Percentiles rank a stretch among this genome's conserved stretches.
phyloP scores from a whole-genome alignment of 768 basidiomycete species.

The Sporobolomyces roseus region DNA sequence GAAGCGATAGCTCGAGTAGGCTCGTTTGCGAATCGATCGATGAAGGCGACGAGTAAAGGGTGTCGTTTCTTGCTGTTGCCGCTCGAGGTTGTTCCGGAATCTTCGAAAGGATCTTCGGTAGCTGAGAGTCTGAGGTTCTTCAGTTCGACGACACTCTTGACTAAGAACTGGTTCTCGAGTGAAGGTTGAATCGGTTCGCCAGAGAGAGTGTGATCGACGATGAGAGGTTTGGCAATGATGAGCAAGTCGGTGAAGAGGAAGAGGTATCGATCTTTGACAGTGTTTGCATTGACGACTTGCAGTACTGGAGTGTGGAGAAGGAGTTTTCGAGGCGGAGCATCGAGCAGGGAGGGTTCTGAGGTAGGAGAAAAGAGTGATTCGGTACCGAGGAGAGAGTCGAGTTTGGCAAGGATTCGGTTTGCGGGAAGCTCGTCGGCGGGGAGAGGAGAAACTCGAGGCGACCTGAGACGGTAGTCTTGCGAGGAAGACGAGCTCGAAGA shows the following conservation, averaged over 20 bases:
- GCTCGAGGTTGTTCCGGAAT: background rate
- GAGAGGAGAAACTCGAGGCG: constrained; percentile 10
- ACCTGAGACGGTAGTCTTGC: background rate
- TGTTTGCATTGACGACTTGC: constrained; percentile 89
- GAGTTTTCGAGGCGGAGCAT: constrained; percentile 81
- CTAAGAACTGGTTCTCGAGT: constrained; percentile 71
- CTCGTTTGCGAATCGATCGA: constrained; percentile 72
- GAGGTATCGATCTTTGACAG: constrained; percentile 90
- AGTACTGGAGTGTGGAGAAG: constrained; percentile 78
- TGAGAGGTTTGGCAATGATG: constrained; percentile 83
- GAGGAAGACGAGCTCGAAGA: constrained; percentile 4
- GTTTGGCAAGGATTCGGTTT: constrained; percentile 43
- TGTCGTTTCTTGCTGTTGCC: constrained; percentile 49
- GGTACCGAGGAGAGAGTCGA: constrained; percentile 42
- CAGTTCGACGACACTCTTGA: constrained; percentile 84
- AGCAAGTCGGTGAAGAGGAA: constrained; percentile 97
- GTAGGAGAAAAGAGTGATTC: background rate
- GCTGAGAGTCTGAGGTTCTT: constrained; percentile 47
- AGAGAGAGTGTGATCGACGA: constrained; percentile 55
- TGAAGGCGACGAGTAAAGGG: constrained; percentile 66
- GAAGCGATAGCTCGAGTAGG: constrained; percentile 72
- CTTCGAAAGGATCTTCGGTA: constrained; percentile 40
- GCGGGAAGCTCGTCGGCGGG: constrained; percentile 14
- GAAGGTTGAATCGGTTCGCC: constrained; percentile 56
- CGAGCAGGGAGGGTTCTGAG: constrained; percentile 59